These are phyloP conservation scores for Fistulinella staudtii DNA, from an alignment of 1,284 basidiomycete species.

Conservation along the genomic window DNA sequence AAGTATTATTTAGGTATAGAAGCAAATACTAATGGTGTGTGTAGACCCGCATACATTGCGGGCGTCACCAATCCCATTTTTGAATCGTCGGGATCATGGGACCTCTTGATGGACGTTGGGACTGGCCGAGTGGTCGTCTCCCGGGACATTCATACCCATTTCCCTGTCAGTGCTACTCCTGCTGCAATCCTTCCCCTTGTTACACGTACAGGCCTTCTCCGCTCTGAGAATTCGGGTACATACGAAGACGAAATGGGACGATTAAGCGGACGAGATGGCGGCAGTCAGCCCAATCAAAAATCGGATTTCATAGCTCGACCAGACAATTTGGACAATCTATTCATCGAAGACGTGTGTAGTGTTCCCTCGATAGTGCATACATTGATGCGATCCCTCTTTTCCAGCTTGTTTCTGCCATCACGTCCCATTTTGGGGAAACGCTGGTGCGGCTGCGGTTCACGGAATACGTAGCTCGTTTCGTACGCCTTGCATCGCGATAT, in stretches of 20 bases:
- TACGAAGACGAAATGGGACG: constrained; percentile 63
- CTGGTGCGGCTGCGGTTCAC: constrained; percentile 75
- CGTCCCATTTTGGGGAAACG: constrained; percentile 73
- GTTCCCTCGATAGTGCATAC: constrained; percentile 11
- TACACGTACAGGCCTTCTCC: constrained; percentile 55
- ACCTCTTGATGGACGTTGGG: constrained; percentile 88
- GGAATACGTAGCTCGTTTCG: constrained; percentile 74
- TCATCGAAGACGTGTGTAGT: constrained; percentile 84
- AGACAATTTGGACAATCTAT: constrained; percentile 75
- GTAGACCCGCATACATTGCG: constrained; percentile 86
- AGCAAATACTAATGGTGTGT: constrained; percentile 10
- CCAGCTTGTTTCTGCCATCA: constrained; percentile 71
- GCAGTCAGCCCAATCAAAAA: too few species aligned
- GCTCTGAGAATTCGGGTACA: constrained; percentile 53
- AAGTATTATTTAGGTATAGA: neutral
- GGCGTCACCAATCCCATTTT: constrained; percentile 97
- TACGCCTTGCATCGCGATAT: constrained; percentile 71
- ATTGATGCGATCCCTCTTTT: constrained; percentile 6
- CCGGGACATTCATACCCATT: constrained; percentile 69
- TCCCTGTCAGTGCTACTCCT: constrained; percentile 45
- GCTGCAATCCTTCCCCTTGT: constrained; percentile 44
- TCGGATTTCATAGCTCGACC: constrained; percentile 52
- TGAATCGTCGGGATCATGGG: constrained; percentile 84
- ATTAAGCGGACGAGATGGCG: constrained; percentile 34
- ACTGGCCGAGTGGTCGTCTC: constrained; percentile 82